phyloP scores from a whole-genome alignment of 306 rosid species.

The Canavalia ensiformis region DNA sequence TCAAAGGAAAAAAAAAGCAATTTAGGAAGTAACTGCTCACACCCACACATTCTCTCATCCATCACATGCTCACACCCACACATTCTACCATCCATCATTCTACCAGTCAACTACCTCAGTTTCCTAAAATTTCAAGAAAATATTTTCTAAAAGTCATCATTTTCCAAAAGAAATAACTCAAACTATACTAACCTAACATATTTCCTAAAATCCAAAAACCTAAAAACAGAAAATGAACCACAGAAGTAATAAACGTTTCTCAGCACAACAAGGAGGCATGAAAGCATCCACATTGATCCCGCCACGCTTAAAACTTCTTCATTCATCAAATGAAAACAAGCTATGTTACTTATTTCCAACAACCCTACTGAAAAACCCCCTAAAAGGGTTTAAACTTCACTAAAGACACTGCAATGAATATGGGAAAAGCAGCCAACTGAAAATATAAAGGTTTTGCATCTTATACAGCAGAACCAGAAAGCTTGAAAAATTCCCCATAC shows the following conservation, averaged over 20 bases:
- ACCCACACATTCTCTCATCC: not conserved
- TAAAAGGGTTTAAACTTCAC: constrained; percentile 6
- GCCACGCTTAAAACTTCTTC: constrained; percentile 19
- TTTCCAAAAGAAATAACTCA: not conserved
- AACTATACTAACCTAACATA: not conserved
- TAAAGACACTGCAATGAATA: not conserved
- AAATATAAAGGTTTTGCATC: not conserved
- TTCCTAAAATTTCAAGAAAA: constrained; percentile 5
- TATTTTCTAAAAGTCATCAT: not conserved
- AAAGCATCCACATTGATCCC: constrained; percentile 35
- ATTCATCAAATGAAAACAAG: constrained; percentile 12
- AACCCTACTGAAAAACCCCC: constrained; percentile 3
- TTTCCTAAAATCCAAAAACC: not conserved
- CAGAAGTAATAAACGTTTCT: not conserved
- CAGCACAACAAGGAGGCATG: constrained; percentile 16
- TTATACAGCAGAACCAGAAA: constrained; percentile 9
- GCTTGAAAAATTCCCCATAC: constrained; percentile 54
- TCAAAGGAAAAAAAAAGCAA: not conserved
- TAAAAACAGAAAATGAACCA: not conserved
- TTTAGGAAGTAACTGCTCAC: not conserved
- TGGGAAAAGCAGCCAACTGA: not conserved
- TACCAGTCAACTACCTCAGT: constrained; percentile 3
- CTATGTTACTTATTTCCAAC: constrained; percentile 14
- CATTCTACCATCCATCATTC: not conserved
- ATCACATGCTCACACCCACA: not conserved